Percentiles rank a stretch among this genome's conserved stretches.
These are phyloP conservation scores for Luffa acutangula DNA, from an alignment of 306 rosid species.

Conservation along the genomic window DNA sequence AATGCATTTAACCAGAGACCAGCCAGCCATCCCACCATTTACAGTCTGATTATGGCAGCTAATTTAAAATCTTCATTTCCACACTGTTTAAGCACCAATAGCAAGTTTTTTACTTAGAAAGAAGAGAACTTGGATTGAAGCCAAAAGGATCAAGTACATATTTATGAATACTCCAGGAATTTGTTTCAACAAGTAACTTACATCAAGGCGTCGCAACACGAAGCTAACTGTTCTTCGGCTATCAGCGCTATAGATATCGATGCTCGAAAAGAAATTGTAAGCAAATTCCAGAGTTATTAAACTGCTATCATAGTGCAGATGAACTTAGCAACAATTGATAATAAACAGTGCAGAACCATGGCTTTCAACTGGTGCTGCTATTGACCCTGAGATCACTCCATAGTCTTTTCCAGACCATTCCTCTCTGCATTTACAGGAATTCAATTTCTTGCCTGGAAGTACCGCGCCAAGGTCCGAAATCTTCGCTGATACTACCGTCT, in stretches of 20 bases:
- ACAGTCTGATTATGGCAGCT: background rate
- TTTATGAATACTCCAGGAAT: background rate
- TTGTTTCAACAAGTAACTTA: background rate
- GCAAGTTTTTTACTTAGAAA: background rate
- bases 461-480: slow-evolving; percentile 3
- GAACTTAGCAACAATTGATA: background rate
- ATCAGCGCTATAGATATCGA: background rate
- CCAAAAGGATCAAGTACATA: background rate
- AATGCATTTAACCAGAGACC: background rate
- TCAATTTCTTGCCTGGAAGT: background rate
- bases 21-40: background rate
- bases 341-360: slow-evolving; percentile 11
- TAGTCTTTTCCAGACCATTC: slow-evolving; percentile 8
- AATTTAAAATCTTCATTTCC: background rate
- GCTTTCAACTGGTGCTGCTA: background rate
- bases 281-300: background rate
- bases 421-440: slow-evolving; percentile 9
- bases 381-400: background rate
- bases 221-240: background rate
- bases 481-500: background rate
- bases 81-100: background rate
- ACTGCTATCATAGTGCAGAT: background rate
- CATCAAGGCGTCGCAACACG: background rate
- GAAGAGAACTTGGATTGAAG: background rate
- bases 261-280: background rate